Evolutionary conservation across 352 stramenopile species (phyloP).

Genomic region (Phytophthora pisi): DNA sequence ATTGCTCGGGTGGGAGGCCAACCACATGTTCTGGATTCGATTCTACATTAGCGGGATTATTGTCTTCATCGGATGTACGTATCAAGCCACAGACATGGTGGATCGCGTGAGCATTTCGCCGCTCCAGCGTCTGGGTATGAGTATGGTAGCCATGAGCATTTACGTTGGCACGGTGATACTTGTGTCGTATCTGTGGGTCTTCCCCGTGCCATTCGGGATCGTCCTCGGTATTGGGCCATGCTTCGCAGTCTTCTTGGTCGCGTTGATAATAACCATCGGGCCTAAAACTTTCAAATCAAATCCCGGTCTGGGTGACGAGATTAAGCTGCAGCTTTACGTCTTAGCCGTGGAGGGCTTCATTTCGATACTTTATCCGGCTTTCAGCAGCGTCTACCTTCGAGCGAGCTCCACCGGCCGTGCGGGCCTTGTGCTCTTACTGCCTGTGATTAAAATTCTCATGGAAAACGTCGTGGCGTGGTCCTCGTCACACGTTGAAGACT

Average conservation of each 20-base stretch:
- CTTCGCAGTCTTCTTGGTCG: slow-evolving; percentile 14
- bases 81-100: slow-evolving; percentile 16
- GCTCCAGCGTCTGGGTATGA: slow-evolving; percentile 9
- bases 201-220: slow-evolving; percentile 41
- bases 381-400: slow-evolving; percentile 20
- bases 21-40: slow-evolving; percentile 30
- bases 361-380: slow-evolving; percentile 14
- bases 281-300: slow-evolving; percentile 7
- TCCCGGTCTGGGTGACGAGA: slow-evolving; percentile 1
- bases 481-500: slow-evolving; percentile 28
- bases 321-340: slow-evolving; percentile 20
- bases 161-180: slow-evolving; percentile 20
- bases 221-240: slow-evolving; percentile 16
- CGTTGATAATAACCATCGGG: slow-evolving; percentile 12
- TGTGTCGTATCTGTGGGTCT: slow-evolving; percentile 29
- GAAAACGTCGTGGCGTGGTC: slow-evolving; percentile 34
- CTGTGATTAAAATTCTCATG: slow-evolving; percentile 26
- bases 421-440: slow-evolving; percentile 24
- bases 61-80: slow-evolving; percentile 4
- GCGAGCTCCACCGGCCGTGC: slow-evolving; percentile 4
- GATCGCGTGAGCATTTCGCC: slow-evolving; percentile 12
- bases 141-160: slow-evolving; percentile 2
- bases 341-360: slow-evolving; percentile 8
- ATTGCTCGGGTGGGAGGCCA: slow-evolving; percentile 15
- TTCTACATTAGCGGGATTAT: slow-evolving; percentile 13